These are phyloP conservation scores for Trichoderma sp. DNA, from an alignment of 2,329 filamentous ascomycete genomes.

Conservation along the genomic window DNA sequence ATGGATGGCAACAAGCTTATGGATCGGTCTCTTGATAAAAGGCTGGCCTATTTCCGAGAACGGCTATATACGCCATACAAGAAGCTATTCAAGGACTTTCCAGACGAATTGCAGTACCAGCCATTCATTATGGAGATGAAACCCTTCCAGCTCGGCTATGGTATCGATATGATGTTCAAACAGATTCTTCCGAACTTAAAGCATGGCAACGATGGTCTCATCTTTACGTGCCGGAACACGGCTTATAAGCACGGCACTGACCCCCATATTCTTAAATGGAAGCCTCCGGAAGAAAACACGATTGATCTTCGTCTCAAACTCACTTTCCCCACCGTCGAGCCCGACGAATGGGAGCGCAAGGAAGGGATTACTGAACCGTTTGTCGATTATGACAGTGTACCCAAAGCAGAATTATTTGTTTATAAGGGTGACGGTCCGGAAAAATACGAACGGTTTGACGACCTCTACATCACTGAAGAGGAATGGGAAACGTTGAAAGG, in stretches of 20 bases:
- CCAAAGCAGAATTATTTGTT: constrained; percentile 71
- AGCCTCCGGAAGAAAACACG: constrained; percentile 91
- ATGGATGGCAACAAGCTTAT: constrained; percentile 76
- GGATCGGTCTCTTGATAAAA: constrained; percentile 80
- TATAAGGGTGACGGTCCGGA: constrained; percentile 60
- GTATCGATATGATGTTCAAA: constrained; percentile 88
- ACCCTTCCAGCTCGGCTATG: constrained; percentile 85
- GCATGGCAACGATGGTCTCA: constrained; percentile 94
- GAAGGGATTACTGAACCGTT: constrained; percentile 65
- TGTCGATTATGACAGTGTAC: constrained; percentile 77
- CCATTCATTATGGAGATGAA: constrained; percentile 87
- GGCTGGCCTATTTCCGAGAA: constrained; percentile 82
- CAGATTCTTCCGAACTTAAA: constrained; percentile 79
- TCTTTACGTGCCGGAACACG: constrained; percentile 92
- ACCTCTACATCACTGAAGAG: constrained; percentile 67
- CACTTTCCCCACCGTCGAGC: constrained; percentile 71
- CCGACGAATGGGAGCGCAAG: constrained; percentile 65
- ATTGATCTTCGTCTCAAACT: constrained; percentile 86
- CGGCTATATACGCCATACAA: constrained; percentile 73
- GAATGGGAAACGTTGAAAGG: constrained; percentile 86
- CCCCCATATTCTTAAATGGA: constrained; percentile 95
- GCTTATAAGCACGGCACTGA: constrained; percentile 91
- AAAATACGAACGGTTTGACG: constrained; percentile 65
- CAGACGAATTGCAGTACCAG: constrained; percentile 68
- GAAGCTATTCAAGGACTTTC: constrained; percentile 63